Conservation (phyloP, 345 rosid genomes). For the Gossypium turneri region DNA sequence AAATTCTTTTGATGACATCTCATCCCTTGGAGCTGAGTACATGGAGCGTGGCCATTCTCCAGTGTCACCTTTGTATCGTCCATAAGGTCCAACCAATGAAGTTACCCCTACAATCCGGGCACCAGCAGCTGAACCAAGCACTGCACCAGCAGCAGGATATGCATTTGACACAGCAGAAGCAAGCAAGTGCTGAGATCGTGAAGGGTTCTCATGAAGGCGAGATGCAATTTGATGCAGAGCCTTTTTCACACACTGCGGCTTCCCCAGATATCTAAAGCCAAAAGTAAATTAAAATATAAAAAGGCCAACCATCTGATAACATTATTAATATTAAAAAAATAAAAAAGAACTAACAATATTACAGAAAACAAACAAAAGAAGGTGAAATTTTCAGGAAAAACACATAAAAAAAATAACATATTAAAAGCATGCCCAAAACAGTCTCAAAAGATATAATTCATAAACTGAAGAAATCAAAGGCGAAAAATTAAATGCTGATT, state of each 20-base stretch:
- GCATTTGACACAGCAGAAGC: slow-evolving; percentile 53
- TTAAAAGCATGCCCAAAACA: not conserved
- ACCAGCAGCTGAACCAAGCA: slow-evolving; percentile 54
- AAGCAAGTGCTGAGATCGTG: slow-evolving; percentile 77
- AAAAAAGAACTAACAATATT: not conserved
- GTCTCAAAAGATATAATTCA: not conserved
- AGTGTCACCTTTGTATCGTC: slow-evolving; percentile 72
- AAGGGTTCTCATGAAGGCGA: slow-evolving; percentile 89
- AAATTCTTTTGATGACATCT: slow-evolving; percentile 65
- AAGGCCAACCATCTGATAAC: not conserved
- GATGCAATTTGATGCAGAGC: slow-evolving; percentile 78
- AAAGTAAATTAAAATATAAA: not conserved
- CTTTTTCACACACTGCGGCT: slow-evolving; percentile 68
- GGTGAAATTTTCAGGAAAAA: not conserved
- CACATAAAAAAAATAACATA: not conserved
- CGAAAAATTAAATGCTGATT: not conserved
- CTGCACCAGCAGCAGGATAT: slow-evolving; percentile 53
- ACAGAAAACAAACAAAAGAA: not conserved
- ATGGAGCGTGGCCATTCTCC: slow-evolving; percentile 83
- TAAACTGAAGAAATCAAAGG: not conserved
- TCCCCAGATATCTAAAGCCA: slow-evolving; percentile 73
- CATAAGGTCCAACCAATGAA: slow-evolving; percentile 69
- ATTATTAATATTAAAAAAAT: not conserved
- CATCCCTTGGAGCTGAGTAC: slow-evolving; percentile 81
- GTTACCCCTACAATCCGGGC: slow-evolving; percentile 76